These are phyloP conservation scores for Cafeteria roenbergensis DNA, from an alignment of 108 stramenopile genomes.

Conservation along the genomic window DNA sequence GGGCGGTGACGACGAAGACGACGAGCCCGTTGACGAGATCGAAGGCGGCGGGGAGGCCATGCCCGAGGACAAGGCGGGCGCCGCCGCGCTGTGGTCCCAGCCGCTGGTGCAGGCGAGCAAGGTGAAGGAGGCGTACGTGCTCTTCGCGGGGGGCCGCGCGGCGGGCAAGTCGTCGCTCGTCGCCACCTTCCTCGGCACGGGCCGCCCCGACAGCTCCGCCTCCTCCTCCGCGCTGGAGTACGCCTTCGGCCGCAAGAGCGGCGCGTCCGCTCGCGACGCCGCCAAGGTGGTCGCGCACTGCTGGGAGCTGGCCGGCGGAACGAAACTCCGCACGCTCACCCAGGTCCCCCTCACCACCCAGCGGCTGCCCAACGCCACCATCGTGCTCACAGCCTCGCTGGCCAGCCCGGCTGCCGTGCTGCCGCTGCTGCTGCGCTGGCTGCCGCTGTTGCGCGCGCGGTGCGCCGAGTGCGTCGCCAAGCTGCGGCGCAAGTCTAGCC, in stretches of 20 bases:
- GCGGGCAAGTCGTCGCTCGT: background rate
- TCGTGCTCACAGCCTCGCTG: background rate
- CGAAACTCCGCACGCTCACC: constrained; percentile 22
- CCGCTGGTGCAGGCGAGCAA: background rate
- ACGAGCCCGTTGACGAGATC: no score
- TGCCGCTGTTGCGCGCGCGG: background rate
- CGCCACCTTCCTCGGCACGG: background rate
- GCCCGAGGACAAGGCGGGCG: background rate
- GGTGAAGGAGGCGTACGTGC: background rate
- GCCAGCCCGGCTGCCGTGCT: background rate
- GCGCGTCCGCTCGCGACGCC: background rate
- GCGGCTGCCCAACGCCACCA: background rate
- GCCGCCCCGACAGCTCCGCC: constrained; percentile 16
- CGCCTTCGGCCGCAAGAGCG: constrained; percentile 26
- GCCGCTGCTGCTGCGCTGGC: background rate
- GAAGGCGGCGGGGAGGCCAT: no score
- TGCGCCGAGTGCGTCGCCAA: background rate
- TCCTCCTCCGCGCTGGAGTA: constrained; percentile 40
- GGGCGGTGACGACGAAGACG: no score
- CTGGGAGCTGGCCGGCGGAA: constrained; percentile 42
- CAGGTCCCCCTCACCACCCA: constrained; percentile 27
- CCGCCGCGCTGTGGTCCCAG: background rate
- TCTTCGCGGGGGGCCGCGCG: background rate
- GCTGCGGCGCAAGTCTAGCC: no score
- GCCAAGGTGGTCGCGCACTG: constrained; percentile 36